Percentiles rank a stretch among this genome's conserved stretches.
These are phyloP conservation scores for Tilletiaria anomala DNA, from an alignment of 1,284 basidiomycete species.

Conservation along the genomic window DNA sequence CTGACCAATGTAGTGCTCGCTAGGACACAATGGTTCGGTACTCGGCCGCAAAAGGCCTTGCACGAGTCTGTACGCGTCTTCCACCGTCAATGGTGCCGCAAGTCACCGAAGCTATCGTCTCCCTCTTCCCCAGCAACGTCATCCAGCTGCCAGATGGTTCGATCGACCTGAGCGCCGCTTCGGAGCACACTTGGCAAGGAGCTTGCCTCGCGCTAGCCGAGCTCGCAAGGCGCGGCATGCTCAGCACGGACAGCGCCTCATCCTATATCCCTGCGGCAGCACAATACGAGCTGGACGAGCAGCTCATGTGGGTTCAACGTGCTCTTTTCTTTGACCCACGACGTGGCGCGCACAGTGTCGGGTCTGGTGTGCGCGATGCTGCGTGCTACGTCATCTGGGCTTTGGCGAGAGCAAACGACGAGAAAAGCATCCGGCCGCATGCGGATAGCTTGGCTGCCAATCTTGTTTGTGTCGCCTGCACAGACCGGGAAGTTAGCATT, in stretches of 20 bases:
- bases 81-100: slow-evolving; percentile 62
- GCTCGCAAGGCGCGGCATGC: slow-evolving; percentile 64
- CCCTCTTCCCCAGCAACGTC: slow-evolving; percentile 50
- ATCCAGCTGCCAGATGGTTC: slow-evolving; percentile 51
- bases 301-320: slow-evolving; percentile 43
- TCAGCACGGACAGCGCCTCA: slow-evolving; percentile 7
- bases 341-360: slow-evolving; percentile 79
- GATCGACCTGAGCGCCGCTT: slow-evolving; percentile 50
- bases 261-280: no score
- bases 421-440: slow-evolving; percentile 51
- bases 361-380: slow-evolving; percentile 84
- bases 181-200: slow-evolving; percentile 84
- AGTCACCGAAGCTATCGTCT: slow-evolving; percentile 63
- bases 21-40: slow-evolving; percentile 94
- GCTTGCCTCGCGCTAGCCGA: slow-evolving; percentile 84
- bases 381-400: slow-evolving; percentile 93
- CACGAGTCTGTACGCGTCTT: slow-evolving; percentile 66
- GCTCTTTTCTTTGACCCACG: slow-evolving; percentile 83
- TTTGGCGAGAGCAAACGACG: slow-evolving; percentile 52
- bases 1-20: no score
- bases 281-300: slow-evolving; percentile 11
- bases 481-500: slow-evolving; percentile 86
- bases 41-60: slow-evolving; percentile 83
- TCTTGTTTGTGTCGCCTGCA: slow-evolving; percentile 64
- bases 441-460: slow-evolving; percentile 49